Evolutionary conservation across 257 asterid genomes (phyloP).

Genomic region (Penstemon davidsonii): DNA sequence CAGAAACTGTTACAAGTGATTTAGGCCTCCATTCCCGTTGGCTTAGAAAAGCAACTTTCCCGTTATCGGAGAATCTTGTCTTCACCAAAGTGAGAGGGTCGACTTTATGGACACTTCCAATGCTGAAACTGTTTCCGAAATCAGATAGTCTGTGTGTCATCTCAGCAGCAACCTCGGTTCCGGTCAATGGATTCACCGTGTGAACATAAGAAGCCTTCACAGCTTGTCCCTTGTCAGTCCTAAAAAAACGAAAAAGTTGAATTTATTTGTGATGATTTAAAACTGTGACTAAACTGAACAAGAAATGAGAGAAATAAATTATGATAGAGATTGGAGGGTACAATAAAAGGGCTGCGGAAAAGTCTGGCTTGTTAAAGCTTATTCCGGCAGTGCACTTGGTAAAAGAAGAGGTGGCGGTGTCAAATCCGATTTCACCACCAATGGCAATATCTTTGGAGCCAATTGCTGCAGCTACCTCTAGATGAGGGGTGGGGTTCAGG

Average conservation of each 20-base stretch:
- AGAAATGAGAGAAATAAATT: background rate
- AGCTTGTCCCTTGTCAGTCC: slow-evolving; percentile 80
- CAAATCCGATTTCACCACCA: slow-evolving; percentile 80
- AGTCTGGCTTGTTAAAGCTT: slow-evolving; percentile 73
- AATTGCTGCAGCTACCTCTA: slow-evolving; percentile 74
- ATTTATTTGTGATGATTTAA: background rate
- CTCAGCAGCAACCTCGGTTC: slow-evolving; percentile 85
- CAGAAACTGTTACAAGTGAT: slow-evolving; percentile 70
- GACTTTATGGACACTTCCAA: slow-evolving; percentile 61
- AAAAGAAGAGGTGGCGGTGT: slow-evolving; percentile 72
- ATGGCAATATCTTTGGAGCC: slow-evolving; percentile 64
- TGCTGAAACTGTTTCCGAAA: slow-evolving; percentile 64
- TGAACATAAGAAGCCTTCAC: slow-evolving; percentile 79
- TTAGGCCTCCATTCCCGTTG: slow-evolving; percentile 89
- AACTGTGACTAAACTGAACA: too few species aligned
- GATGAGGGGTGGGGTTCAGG: slow-evolving; percentile 70
- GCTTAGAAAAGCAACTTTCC: slow-evolving; percentile 62
- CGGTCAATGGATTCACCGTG: slow-evolving; percentile 46
- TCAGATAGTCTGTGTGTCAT: slow-evolving; percentile 67
- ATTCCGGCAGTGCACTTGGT: slow-evolving; percentile 78
- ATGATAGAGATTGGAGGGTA: slow-evolving; percentile 35
- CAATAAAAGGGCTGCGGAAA: slow-evolving; percentile 75
- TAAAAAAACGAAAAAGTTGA: slow-evolving; percentile 19
- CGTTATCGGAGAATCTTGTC: slow-evolving; percentile 68
- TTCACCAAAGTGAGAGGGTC: slow-evolving; percentile 63